Base-by-base conservation (phyloP, 148 eudicot genomes). In the Dysphania ambrosioides region DNA sequence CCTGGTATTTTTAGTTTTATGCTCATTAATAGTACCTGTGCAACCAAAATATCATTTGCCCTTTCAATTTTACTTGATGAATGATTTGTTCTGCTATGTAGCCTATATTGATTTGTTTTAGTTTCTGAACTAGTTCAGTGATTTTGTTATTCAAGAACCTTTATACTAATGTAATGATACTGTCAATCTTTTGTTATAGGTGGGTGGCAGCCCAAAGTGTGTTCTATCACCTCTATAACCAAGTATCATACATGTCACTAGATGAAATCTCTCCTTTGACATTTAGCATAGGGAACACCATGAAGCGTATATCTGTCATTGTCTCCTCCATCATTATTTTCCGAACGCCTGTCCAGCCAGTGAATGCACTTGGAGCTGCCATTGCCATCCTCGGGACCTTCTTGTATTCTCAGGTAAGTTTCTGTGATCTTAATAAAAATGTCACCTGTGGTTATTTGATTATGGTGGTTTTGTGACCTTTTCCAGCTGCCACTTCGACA, bases 131-230 rank as follows among this genome's bases (percentile, higher is more conserved):
- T 0, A 40, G 27, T 21, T 31, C 10, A 32, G 9, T 23, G 24
- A 19, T 53, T 6, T 38, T 68, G 49, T 56, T 15, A 29, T 24
- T 35, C 10, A 13, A 10, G 23, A 4, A 26, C 13, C 24, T 32
- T 30, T 49, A 42, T 61, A 66, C 70, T 59, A 35, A 68, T 47
- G 41, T 32, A 34, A 8, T 72, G 27, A 59, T 9, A 31, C 19
- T 56, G 66, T 44, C 55, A n/a, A 18, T 56, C 65, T 71, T n/a
- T 66, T 71, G 19, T 10, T 62, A 69, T 71, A 90, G 97, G 94
- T 92, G 97, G 97, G 72, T 92, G 84, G 89, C 76, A 19, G 95
- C 97, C 41, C 97, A 92, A 76, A 92, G 97, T 87, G 85, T 89
- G 72, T 92, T 92, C 58, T 92, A 92, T 83, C 97, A 89, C 81